phyloP scores from a whole-genome alignment of 208 protist genomes.

The Trypanosomatidae sp. region DNA sequence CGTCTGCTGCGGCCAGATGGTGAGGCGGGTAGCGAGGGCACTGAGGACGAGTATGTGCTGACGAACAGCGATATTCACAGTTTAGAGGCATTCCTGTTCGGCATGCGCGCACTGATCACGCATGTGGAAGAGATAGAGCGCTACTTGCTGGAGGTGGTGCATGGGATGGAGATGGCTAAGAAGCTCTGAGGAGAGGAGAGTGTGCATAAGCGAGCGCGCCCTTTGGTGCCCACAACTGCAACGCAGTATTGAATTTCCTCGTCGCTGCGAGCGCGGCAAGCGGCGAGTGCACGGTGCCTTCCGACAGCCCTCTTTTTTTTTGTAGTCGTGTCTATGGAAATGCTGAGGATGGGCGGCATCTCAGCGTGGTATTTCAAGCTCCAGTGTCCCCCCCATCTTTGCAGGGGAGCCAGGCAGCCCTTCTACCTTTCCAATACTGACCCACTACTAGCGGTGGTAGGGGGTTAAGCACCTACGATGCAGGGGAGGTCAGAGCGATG shows the following conservation, averaged over 20 bases:
- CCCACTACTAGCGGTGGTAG: background rate
- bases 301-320: background rate
- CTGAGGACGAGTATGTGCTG: constrained; percentile 63
- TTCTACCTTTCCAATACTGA: background rate
- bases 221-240: background rate
- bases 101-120: constrained; percentile 62
- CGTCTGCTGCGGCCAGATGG: constrained; percentile 21
- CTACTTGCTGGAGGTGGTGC: constrained; percentile 71
- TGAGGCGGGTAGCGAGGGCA: constrained; percentile 25
- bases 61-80: constrained; percentile 86
- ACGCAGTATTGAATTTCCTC: constrained; percentile 15
- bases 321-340: constrained; percentile 3
- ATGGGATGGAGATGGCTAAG: constrained; percentile 63
- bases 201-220: background rate
- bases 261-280: background rate
- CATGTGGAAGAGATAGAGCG: constrained; percentile 73
- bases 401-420: background rate
- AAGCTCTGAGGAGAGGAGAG: constrained; percentile 47
- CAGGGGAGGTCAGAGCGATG: background rate
- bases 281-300: too few species aligned
- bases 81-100: constrained; percentile 84
- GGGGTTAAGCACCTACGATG: background rate
- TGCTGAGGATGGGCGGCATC: background rate
- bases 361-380: background rate
- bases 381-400: background rate